Base-by-base conservation (phyloP, 208 protist genomes). In the Phytomonas sp. region DNA sequence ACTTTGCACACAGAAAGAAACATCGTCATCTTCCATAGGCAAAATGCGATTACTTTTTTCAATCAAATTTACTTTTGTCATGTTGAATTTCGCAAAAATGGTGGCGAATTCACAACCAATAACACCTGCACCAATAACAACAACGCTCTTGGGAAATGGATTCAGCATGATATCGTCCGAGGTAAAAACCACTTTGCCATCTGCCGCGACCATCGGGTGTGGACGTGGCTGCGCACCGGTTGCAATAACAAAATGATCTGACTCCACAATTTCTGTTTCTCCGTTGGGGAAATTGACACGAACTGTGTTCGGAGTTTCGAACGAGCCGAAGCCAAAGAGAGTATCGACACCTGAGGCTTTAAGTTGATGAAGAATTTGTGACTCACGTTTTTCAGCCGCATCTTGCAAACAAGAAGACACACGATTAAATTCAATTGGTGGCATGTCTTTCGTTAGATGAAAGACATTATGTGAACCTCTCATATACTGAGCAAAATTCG, bases 41-140 rank as follows among this genome's bases (percentile, higher is more conserved):
- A 97, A 62, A 79, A 97, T 94, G 4, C 90, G 81, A 56, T 71
- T 69, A 40, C 75, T 89, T 62, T 94, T 93, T 68, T 97, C 92
- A 63, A 97, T 93, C 30, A 97, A 65, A 74, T 88, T 87, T 20
- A 97, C 92, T 60, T 89, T 62, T 9, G 90, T 97, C 62, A 84
- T 70, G 40, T 84, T 87, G 71, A 97, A 94, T 68, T 97, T 96
- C 13, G 89, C 89, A 73, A 89, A 96, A 72, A 97, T 97, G 13
- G 88, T 85, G 0, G 92, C 90, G 72, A 97, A 97, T 60, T 97
- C 92, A 66, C 92, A 97, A 26, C 92, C 92, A 74, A 97, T 96
- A 26, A 96, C 90, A 72, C 92, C 92, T 6, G 92, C 92, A 46
- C 92, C 92, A 37, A 97, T 95, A 70, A 97, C 93, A 32, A 95